A percentile compares a stretch with the other conserved stretches of the same genome.
These are phyloP conservation scores for Apiotrichum porosum DNA, from an alignment of 1,284 basidiomycete species.

Conservation along the genomic window DNA sequence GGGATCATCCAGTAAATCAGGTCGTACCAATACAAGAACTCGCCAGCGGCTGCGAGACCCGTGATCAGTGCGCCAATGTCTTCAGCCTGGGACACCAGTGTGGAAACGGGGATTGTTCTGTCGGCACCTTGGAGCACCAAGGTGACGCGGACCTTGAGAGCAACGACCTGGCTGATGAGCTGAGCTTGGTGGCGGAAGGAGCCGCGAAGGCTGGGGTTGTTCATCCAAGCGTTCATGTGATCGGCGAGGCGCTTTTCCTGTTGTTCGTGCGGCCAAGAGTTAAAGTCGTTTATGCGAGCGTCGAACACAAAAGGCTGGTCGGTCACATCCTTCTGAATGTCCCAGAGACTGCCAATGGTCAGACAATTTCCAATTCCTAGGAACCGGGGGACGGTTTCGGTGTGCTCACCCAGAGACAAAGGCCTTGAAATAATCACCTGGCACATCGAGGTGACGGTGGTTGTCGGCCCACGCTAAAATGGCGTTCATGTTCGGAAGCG, in stretches of 20 bases:
- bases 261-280: not conserved
- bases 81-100: slow-evolving; percentile 3
- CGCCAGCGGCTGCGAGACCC: not conserved
- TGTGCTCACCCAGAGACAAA: not conserved
- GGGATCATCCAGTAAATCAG: slow-evolving; percentile 1
- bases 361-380: no score
- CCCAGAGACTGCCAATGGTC: slow-evolving; percentile 8
- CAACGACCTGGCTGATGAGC: not conserved
- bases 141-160: slow-evolving; percentile 7
- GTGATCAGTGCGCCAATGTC: slow-evolving; percentile 7
- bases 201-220: slow-evolving; percentile 1
- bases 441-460: not conserved
- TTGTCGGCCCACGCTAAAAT: not conserved
- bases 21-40: slow-evolving; percentile 10
- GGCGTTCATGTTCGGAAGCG: not conserved
- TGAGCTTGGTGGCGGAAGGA: not conserved
- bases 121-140: slow-evolving; percentile 1
- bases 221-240: slow-evolving; percentile 3
- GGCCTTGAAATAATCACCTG: slow-evolving; percentile 3
- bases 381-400: no score
- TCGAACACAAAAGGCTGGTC: not conserved
- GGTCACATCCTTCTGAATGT: slow-evolving; percentile 3
- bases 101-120: not conserved
- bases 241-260: slow-evolving; percentile 5
- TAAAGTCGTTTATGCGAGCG: not conserved